A percentile compares a stretch with the other conserved stretches of the same genome.
Conservation (phyloP, 768 basidiomycete genomes). For the Pleurotus eryngii region DNA sequence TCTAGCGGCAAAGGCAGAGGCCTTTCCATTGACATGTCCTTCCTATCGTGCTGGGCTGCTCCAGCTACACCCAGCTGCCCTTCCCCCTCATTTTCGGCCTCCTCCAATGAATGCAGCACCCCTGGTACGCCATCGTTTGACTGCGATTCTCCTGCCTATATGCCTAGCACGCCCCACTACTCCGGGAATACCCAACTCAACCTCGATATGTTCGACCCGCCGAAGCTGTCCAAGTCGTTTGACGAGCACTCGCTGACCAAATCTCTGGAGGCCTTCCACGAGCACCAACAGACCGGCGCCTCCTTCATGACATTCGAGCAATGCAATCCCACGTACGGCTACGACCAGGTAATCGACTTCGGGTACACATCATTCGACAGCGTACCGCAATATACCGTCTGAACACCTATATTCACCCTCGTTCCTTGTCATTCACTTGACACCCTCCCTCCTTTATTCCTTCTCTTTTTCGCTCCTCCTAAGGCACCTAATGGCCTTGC, state of each 20-base stretch:
- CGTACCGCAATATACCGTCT: conserved; percentile 8
- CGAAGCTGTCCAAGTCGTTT: conserved; percentile 5
- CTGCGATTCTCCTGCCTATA: not conserved
- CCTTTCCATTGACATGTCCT: not conserved
- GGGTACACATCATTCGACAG: not conserved
- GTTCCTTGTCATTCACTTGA: not conserved
- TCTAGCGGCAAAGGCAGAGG: not conserved
- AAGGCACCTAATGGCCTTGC: not conserved
- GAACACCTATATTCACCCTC: conserved; percentile 1
- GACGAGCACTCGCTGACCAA: conserved; percentile 6
- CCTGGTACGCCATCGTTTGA: conserved; percentile 4
- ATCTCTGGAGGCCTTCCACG: conserved; percentile 4
- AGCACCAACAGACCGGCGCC: not conserved
- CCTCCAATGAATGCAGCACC: not conserved
- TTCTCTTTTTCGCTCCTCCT: not conserved
- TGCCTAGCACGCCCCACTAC: not conserved
- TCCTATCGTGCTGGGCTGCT: not conserved
- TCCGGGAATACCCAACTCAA: not conserved
- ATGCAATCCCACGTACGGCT: not conserved
- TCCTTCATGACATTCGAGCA: conserved; percentile 4
- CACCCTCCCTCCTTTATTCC: not conserved
- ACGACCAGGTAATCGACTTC: conserved; percentile 1
- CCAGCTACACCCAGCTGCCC: not conserved
- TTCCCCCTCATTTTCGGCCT: not conserved
- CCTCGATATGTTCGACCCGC: conserved; percentile 7